Percentiles rank a stretch among this genome's conserved stretches.
Conservation (phyloP, 768 basidiomycete species). For the Amanita jacksonii region DNA sequence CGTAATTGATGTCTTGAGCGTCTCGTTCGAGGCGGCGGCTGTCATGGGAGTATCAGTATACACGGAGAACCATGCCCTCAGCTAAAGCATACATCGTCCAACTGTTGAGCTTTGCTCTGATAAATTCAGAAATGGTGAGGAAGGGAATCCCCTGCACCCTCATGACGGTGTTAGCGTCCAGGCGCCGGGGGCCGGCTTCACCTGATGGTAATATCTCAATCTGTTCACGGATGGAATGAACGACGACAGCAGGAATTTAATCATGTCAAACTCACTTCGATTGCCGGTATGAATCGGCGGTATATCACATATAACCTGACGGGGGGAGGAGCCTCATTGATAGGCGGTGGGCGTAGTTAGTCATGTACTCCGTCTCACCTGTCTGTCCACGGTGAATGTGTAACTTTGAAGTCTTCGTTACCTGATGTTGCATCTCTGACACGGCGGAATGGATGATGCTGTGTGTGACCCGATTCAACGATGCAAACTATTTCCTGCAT, state of each 20-base stretch:
- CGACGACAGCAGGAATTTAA: constrained; percentile 2
- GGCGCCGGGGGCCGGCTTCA: constrained; percentile 68
- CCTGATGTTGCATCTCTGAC: constrained; percentile 67
- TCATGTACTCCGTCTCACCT: constrained; percentile 38
- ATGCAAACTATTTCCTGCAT: constrained; percentile 79
- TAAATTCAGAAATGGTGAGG: constrained; percentile 76
- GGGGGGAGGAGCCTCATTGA: constrained; percentile 7
- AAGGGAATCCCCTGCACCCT: constrained; percentile 66
- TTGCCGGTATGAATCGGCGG: constrained; percentile 63
- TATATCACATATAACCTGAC: constrained; percentile 67
- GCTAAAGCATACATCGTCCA: constrained; percentile 62
- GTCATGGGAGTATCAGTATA: constrained; percentile 13
- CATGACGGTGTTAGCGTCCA: constrained; percentile 62
- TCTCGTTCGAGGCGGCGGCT: constrained; percentile 66
- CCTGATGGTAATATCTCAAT: constrained; percentile 80
- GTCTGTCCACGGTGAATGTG: constrained; percentile 80
- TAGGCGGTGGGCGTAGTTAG: constrained; percentile 6
- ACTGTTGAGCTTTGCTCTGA: constrained; percentile 74
- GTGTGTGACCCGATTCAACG: constrained; percentile 60
- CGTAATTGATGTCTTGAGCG: constrained; percentile 68
- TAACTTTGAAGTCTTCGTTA: constrained; percentile 54
- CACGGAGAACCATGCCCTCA: constrained; percentile 11
- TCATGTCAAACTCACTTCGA: constrained; percentile 43
- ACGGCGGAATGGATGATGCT: constrained; percentile 65
- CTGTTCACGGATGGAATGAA: constrained; percentile 24